These are phyloP conservation scores for Immersiella caudata DNA, from an alignment of 495 filamentous ascomycete genomes.

Conservation along the genomic window DNA sequence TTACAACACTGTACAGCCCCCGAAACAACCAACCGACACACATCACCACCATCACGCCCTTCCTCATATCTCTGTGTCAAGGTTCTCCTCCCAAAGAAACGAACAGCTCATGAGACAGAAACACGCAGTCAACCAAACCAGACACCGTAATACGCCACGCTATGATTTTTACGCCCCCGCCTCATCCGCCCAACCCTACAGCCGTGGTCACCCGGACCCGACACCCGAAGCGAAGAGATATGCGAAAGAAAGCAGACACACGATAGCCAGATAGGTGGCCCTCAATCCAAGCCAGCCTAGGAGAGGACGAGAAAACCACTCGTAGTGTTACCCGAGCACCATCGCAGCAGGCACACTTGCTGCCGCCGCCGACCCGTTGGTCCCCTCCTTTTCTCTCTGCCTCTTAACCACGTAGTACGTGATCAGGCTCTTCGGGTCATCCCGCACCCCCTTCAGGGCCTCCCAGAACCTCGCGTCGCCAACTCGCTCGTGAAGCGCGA, in stretches of 20 bases:
- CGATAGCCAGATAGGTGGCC: background rate
- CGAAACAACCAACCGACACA: background rate
- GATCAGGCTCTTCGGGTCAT: slow-evolving; percentile 72
- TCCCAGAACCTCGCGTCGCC: slow-evolving; percentile 68
- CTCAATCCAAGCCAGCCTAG: background rate
- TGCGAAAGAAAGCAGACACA: background rate
- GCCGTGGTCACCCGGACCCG: background rate
- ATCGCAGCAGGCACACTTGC: background rate
- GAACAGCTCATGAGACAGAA: background rate
- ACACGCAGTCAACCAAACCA: background rate
- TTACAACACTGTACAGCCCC: background rate
- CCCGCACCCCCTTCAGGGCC: slow-evolving; percentile 61
- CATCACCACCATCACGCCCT: background rate
- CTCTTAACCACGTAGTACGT: slow-evolving; percentile 81
- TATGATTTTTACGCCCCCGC: slow-evolving; percentile 1
- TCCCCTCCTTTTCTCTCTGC: slow-evolving; percentile 46
- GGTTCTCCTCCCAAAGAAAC: slow-evolving; percentile 3
- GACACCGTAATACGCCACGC: background rate
- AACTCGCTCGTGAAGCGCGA: slow-evolving; percentile 69
- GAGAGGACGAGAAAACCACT: background rate
- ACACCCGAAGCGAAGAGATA: background rate
- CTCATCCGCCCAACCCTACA: background rate
- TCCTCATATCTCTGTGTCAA: background rate
- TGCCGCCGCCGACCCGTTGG: background rate
- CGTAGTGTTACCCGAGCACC: background rate